Conservation (phyloP, 495 filamentous ascomycete genomes). For the Penicillium longicatenatum region DNA sequence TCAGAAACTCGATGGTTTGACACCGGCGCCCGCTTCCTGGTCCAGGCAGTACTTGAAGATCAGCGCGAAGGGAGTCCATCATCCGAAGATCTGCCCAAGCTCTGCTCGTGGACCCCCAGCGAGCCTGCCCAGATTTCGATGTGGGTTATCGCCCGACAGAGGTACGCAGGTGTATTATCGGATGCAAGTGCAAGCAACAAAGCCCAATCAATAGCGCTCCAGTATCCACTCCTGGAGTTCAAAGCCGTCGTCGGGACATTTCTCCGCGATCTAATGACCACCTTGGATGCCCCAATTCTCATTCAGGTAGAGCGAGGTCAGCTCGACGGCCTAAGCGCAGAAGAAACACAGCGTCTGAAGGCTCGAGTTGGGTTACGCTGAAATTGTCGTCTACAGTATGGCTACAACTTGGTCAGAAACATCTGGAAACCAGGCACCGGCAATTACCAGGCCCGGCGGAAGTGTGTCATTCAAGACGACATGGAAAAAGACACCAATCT, state of each 20-base stretch:
- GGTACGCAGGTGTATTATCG: slow-evolving; percentile 19
- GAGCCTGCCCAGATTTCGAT: slow-evolving; percentile 4
- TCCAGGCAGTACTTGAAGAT: slow-evolving; percentile 53
- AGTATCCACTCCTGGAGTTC: slow-evolving; percentile 24
- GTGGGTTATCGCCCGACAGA: slow-evolving; percentile 17
- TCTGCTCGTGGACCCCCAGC: slow-evolving; percentile 31
- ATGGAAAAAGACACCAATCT: background rate
- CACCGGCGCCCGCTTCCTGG: slow-evolving; percentile 48
- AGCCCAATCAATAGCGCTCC: slow-evolving; percentile 8
- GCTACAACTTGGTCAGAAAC: background rate
- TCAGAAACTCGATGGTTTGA: slow-evolving; percentile 41
- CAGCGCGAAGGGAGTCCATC: slow-evolving; percentile 33
- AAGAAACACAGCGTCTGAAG: slow-evolving; percentile 39
- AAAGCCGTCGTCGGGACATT: slow-evolving; percentile 27
- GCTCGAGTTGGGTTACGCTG: slow-evolving; percentile 30
- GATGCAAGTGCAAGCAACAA: background rate
- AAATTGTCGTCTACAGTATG: background rate
- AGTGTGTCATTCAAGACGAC: background rate
- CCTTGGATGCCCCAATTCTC: slow-evolving; percentile 42
- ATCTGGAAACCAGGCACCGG: background rate
- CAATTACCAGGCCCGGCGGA: background rate
- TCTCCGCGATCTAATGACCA: slow-evolving; percentile 37
- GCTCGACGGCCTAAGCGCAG: slow-evolving; percentile 34
- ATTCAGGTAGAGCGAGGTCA: slow-evolving; percentile 48
- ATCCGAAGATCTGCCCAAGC: slow-evolving; percentile 23